Percentiles rank a stretch among this genome's conserved stretches.
These are phyloP conservation scores for Candida qinlingensis DNA, from an alignment of 805 yeast species.

Conservation along the genomic window DNA sequence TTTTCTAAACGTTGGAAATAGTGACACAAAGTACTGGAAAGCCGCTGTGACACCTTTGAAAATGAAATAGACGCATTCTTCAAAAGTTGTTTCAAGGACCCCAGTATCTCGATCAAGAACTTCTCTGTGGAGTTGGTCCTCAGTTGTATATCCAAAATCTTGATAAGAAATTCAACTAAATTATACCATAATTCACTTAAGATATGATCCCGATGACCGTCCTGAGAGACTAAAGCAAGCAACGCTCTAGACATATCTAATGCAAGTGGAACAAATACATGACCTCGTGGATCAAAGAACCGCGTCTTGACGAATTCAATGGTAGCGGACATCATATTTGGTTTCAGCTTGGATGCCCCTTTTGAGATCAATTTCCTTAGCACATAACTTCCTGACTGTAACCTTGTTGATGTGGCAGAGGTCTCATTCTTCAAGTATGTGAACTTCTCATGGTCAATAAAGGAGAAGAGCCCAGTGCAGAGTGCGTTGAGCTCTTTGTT, in stretches of 20 bases:
- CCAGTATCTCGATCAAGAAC: slow-evolving; percentile 24
- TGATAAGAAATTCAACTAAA: slow-evolving; percentile 8
- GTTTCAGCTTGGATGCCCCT: slow-evolving; percentile 12
- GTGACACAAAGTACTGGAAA: slow-evolving; percentile 17
- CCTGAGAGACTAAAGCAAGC: slow-evolving; percentile 19
- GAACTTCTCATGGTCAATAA: slow-evolving; percentile 33
- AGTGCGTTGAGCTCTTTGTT: slow-evolving; percentile 21
- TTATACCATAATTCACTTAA: slow-evolving; percentile 14
- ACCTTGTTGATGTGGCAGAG: slow-evolving; percentile 27
- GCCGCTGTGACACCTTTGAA: slow-evolving; percentile 12
- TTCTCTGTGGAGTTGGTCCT: slow-evolving; percentile 19
- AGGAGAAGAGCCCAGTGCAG: slow-evolving; percentile 25
- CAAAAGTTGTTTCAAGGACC: slow-evolving; percentile 21
- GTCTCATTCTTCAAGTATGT: slow-evolving; percentile 21
- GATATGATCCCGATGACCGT: slow-evolving; percentile 19
- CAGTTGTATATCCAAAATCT: slow-evolving; percentile 10
- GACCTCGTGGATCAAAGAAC: slow-evolving; percentile 11
- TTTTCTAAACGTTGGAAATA: slow-evolving; percentile 21
- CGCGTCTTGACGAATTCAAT: slow-evolving; percentile 9
- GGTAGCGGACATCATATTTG: slow-evolving; percentile 10
- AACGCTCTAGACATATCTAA: slow-evolving; percentile 27
- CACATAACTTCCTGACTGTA: slow-evolving; percentile 29
- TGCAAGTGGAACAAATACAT: slow-evolving; percentile 26
- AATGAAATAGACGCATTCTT: slow-evolving; percentile 23
- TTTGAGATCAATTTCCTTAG: slow-evolving; percentile 23